These are phyloP conservation scores for Chaetomiaceae sp. DNA, from an alignment of 2,329 filamentous ascomycete species.

Conservation along the genomic window DNA sequence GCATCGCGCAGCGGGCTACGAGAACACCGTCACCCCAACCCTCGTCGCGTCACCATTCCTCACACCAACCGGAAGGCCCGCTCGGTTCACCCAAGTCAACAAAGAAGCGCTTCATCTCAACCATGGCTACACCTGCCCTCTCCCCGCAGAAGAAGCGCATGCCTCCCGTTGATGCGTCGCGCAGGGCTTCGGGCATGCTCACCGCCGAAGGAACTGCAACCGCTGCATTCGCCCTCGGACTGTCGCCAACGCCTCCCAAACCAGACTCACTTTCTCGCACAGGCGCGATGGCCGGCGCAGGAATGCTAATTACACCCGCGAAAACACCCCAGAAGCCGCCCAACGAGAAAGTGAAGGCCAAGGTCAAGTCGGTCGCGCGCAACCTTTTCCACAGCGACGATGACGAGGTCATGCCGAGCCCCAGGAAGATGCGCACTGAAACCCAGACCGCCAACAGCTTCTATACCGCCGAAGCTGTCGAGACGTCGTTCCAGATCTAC, in stretches of 20 bases:
- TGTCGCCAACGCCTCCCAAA: conserved; percentile 31
- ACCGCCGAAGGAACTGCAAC: conserved; percentile 40
- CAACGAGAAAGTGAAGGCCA: conserved; percentile 45
- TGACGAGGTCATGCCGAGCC: conserved; percentile 53
- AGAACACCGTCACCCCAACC: conserved; percentile 52
- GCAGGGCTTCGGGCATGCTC: conserved; percentile 43
- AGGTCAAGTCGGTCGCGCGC: conserved; percentile 52
- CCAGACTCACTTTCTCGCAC: conserved; percentile 27
- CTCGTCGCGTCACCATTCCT: conserved; percentile 24
- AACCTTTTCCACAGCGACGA: conserved; percentile 58
- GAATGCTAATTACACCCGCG: conserved; percentile 70
- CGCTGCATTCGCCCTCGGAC: conserved; percentile 40
- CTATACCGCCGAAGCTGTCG: conserved; percentile 47
- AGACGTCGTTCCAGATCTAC: conserved; percentile 64
- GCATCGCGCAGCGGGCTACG: conserved; percentile 52
- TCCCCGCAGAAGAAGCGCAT: conserved; percentile 50
- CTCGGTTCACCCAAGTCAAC: conserved; percentile 29
- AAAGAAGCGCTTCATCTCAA: conserved; percentile 23
- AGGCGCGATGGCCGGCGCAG: conserved; percentile 27
- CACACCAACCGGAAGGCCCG: conserved; percentile 25
- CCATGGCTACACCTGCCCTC: conserved; percentile 39
- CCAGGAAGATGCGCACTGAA: conserved; percentile 54
- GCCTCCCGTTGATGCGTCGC: conserved; percentile 43
- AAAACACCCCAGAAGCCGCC: conserved; percentile 69
- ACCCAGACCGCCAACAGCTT: conserved; percentile 59